Evolutionary conservation across 176 grass and related monocot species (phyloP).

Genomic region (Poa pratensis): DNA sequence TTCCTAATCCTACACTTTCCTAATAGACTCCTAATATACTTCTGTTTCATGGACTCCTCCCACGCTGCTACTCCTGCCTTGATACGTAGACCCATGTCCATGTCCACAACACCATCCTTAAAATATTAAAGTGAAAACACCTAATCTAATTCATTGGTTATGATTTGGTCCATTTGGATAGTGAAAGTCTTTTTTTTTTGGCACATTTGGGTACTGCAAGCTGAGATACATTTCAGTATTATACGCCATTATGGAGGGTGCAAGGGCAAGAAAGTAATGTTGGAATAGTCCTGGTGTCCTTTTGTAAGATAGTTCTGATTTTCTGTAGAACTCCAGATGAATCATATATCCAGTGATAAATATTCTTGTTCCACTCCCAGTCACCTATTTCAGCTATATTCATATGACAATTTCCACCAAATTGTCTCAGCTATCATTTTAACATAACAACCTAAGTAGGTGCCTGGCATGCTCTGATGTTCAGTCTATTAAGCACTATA

Average conservation of each 20-base stretch:
- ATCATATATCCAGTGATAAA: conserved; percentile 6
- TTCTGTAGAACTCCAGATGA: neutral
- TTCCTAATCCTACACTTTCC: too few relatives aligned
- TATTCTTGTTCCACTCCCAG: neutral
- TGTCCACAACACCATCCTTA: too few relatives aligned
- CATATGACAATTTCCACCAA: neutral
- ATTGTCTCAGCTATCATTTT: neutral
- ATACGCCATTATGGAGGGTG: neutral
- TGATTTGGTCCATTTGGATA: neutral
- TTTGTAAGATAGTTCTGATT: neutral
- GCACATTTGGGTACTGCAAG: neutral
- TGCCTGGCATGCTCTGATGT: neutral
- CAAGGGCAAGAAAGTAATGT: neutral
- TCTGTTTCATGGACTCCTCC: too few relatives aligned
- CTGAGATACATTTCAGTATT: neutral
- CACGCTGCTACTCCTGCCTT: too few relatives aligned
- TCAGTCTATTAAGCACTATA: neutral
- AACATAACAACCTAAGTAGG: neutral
- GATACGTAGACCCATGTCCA: too few relatives aligned
- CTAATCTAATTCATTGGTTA: neutral
- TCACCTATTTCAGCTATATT: conserved; percentile 2
- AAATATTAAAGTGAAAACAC: neutral
- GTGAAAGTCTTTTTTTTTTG: neutral
- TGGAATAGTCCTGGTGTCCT: neutral
- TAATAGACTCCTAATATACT: too few relatives aligned